Percentiles rank a stretch among this genome's conserved stretches.
phyloP scores from a whole-genome alignment of 2,329 filamentous ascomycete genomes.

The Penicillium sp. region DNA sequence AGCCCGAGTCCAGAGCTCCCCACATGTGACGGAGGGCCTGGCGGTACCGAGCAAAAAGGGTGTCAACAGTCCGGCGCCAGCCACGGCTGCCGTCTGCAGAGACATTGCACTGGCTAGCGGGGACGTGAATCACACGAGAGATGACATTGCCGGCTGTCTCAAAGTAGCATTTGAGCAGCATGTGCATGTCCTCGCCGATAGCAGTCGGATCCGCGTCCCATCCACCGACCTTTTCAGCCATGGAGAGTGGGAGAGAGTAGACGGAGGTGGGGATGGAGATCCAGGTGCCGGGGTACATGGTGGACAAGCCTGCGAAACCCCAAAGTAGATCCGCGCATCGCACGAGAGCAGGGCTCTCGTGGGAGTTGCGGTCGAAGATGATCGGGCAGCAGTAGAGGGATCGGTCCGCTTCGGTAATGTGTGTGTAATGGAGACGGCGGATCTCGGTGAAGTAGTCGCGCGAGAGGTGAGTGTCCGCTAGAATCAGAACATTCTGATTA shows the following conservation, averaged over 20 bases:
- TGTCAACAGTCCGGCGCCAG: conserved; percentile 48
- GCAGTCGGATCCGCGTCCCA: conserved; percentile 72
- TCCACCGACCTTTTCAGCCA: conserved; percentile 69
- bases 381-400: conserved; percentile 71
- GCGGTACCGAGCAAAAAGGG: conserved; percentile 67
- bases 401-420: conserved; percentile 44
- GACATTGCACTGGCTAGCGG: conserved; percentile 73
- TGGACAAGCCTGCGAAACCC: conserved; percentile 70
- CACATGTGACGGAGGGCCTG: conserved; percentile 76
- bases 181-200: conserved; percentile 75
- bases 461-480: conserved; percentile 63
- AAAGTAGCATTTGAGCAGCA: conserved; percentile 79
- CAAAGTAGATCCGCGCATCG: conserved; percentile 73
- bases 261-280: conserved; percentile 73
- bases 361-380: conserved; percentile 73
- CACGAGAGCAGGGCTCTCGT: conserved; percentile 67
- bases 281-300: conserved; percentile 63
- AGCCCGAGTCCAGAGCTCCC: conserved; percentile 71
- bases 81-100: conserved; percentile 60
- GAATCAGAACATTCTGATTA: background rate
- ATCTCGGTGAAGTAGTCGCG: conserved; percentile 68
- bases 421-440: conserved; percentile 62
- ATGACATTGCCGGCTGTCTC: conserved; percentile 70
- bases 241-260: conserved; percentile 67
- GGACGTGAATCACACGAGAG: conserved; percentile 64